Conservation (phyloP, 257 asterid genomes). For the Ajuga chamaepitys region DNA sequence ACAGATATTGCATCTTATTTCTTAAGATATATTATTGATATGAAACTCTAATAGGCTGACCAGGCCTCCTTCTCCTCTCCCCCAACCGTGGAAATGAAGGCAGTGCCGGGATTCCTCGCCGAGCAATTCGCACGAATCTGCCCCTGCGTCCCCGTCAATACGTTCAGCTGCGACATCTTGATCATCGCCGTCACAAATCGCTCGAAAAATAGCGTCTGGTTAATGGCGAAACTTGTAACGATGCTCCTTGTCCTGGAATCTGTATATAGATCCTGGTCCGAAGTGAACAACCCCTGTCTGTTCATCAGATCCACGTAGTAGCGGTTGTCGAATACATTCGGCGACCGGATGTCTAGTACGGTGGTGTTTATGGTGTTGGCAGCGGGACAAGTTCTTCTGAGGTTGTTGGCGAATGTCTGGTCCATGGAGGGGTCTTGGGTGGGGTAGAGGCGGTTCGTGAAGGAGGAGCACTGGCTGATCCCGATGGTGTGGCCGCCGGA, state of each 20-base stretch:
- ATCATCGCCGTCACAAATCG: conserved; percentile 40
- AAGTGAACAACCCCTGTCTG: conserved; percentile 62
- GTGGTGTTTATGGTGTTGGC: conserved; percentile 35
- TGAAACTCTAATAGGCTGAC: conserved; percentile 16
- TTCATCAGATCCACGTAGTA: conserved; percentile 67
- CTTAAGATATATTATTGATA: too few species aligned
- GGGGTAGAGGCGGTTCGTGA: conserved; percentile 64
- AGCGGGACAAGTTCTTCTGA: conserved; percentile 39
- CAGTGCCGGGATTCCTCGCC: conserved; percentile 25
- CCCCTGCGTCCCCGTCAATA: conserved; percentile 51
- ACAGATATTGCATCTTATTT: too few species aligned
- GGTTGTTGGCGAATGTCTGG: conserved; percentile 40
- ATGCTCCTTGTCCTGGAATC: conserved; percentile 42
- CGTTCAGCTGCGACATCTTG: conserved; percentile 60
- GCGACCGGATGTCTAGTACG: conserved; percentile 46
- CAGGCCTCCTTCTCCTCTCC: conserved; percentile 20
- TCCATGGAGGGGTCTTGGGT: conserved; percentile 57
- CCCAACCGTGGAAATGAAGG: conserved; percentile 2
- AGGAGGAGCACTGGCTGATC: conserved; percentile 44
- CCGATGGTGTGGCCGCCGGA: conserved; percentile 92
- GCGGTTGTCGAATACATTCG: conserved; percentile 47
- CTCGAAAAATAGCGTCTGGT: conserved; percentile 41
- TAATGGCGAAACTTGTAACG: conserved; percentile 42
- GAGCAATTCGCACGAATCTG: conserved; percentile 66
- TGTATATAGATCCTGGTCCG: conserved; percentile 70